Evolutionary conservation across 345 rosid genomes (phyloP), one percentile per base, ranked within the genome.

Genomic region (Ailanthus altissimus): DNA sequence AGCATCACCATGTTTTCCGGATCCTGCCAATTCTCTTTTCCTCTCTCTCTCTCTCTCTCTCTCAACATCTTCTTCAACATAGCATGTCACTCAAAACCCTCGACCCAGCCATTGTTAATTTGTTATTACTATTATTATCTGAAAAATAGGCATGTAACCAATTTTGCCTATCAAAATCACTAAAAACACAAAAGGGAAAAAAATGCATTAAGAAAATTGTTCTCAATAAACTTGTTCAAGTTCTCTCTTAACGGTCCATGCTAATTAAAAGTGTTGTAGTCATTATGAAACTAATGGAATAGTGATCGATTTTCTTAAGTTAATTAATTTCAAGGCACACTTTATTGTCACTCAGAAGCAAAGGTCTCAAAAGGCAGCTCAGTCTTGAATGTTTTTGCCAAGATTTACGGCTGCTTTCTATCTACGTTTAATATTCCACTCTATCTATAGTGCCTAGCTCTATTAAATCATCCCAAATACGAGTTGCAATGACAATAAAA

Each of bases 1-100:
- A 75, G 62, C 79, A 42, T 81, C 83, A 21, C 86, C 89, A 84
- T 84, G 90, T 86, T 89, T 89, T 89, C 88, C 89, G 92, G 90
- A 89, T 86, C 89, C 83, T 86, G 90, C 87, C 86, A 82, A 77
- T 75, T 59, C 60, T 40, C 72, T 36, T 65, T 28, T 2, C 5
- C n/a, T 67, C 53, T 5, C 18, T 47, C 57, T n/a, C 72, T 45
- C 54, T 36, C 56, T 49, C 49, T 78, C 78, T 40, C 79, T 10
- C 63, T 51, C 82, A 75, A 69, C 81, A 38, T 79, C 78, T 68
- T 73, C 68, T 7, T 32, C 38, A 57, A 20, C 23, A 32, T 69
- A 53, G 40, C 50, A 28, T 32, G 47, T 5, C 40, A 68, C 43
- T 68, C 40, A 49, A 25, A 49, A 13, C 21, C 72, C 25, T 50